Evolutionary conservation across 2,329 filamentous ascomycete species (phyloP).

Genomic region (Dryadomyces quercivorus): DNA sequence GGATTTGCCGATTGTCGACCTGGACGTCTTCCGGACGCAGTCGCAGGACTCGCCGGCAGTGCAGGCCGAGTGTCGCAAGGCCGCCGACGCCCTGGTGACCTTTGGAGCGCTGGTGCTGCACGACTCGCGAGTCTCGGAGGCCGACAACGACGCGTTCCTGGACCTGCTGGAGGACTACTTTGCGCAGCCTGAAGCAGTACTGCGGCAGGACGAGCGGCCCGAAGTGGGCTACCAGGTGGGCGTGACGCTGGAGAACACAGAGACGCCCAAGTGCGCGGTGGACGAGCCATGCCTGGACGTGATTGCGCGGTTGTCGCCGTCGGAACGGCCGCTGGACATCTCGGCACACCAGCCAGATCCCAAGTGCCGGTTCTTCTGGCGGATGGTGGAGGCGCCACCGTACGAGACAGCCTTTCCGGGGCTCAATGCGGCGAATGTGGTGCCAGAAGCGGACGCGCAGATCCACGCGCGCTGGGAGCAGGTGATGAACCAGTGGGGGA

Average conservation of each 20-base stretch:
- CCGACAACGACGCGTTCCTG: slow-evolving; percentile 43
- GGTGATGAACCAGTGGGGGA: slow-evolving; percentile 45
- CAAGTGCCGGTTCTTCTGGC: slow-evolving; percentile 53
- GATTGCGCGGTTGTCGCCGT: slow-evolving; percentile 39
- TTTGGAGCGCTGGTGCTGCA: slow-evolving; percentile 49
- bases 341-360: slow-evolving; percentile 43
- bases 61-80: slow-evolving; percentile 38
- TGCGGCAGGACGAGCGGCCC: slow-evolving; percentile 41
- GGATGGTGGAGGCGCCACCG: slow-evolving; percentile 41
- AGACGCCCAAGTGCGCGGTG: slow-evolving; percentile 51
- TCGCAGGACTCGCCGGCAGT: slow-evolving; percentile 29
- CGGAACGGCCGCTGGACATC: slow-evolving; percentile 46
- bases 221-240: slow-evolving; percentile 49
- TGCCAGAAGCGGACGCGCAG: slow-evolving; percentile 30
- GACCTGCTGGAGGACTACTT: slow-evolving; percentile 55
- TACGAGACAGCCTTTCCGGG: slow-evolving; percentile 42
- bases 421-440: slow-evolving; percentile 42
- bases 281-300: slow-evolving; percentile 47
- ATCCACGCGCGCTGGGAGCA: slow-evolving; percentile 39
- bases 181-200: slow-evolving; percentile 34
- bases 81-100: slow-evolving; percentile 43
- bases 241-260: slow-evolving; percentile 50
- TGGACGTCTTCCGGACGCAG: slow-evolving; percentile 41
- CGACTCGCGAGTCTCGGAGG: slow-evolving; percentile 44
- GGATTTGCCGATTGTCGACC: slow-evolving; percentile 48